Base-by-base conservation (phyloP, 2,329 filamentous ascomycete genomes). In the Aspergillus aculeatus region DNA sequence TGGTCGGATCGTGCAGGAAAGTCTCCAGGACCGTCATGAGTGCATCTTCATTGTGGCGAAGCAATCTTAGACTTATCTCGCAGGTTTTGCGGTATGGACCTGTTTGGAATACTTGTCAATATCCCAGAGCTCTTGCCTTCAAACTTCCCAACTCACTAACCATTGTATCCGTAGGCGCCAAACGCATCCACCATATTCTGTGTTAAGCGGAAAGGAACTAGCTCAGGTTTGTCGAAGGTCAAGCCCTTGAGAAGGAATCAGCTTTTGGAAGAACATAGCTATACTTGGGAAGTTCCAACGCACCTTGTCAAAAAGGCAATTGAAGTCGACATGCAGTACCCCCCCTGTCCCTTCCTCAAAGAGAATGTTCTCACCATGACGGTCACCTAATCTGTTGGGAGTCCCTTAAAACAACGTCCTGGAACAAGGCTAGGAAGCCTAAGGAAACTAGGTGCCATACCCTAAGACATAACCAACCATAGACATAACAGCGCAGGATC, bases 131-230 rank as follows among this genome's bases (percentile, higher is more conserved):
- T 24, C 7, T 50, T 29, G 23, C 47, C 32, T 12, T 47, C 26
- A 38, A 6, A 23, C 26, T 44, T 16, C 7, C 50, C 24, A 23
- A 29, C 10, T 32, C 57, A 63, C 66, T 31, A 63, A 79, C 80
- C 91, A 75, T 98, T 95, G 73, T 95, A 92, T 62, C 93, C 92
- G 71, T 96, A 94, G 23, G 96, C 88, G 5, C 95, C 95, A 87
- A 99, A 98, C 11, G 95, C 96, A 64, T 96, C 91, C 38, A 96
- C 86, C 94, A 99, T 98, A 77, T 99, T 99, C 82, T 97, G 94
- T 4, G 95, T 99, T 47, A 99, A 83, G 16, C 96, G 90, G 82
- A 99, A 99, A 2, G 95, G 96, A 1, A 99, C 95, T 31, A 90
- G 83, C 76, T 99, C 95, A 0, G 95, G 94, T 75, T 96, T 96